Base-by-base conservation (phyloP, 805 yeast genomes). In the Yarrowia porcina region DNA sequence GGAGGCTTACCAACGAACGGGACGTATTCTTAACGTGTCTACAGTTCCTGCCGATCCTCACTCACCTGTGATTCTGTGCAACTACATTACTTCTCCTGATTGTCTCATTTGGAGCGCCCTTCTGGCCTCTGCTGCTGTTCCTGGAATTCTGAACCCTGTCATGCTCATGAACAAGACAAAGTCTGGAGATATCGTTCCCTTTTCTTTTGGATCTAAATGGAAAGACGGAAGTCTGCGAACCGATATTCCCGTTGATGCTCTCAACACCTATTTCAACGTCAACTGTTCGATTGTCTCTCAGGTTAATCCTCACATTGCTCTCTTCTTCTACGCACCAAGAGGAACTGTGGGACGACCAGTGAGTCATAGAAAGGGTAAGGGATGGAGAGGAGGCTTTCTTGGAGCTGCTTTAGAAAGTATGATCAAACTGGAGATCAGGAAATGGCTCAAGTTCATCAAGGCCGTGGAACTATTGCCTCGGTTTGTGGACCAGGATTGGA, bases 261-360 rank as follows among this genome's bases (percentile, higher is more conserved):
- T 88, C 65, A 88, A 88, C 74, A 83, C 87, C 9, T 86, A 86
- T 73, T 88, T 85, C 72, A 88, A 89, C 68, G 90, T 86, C 35
- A 88, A 84, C 70, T 89, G 87, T 71, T 80, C 90, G 8, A 79
- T 88, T 41, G 94, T 89, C 18, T 85, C 90, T 18, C 96, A 88
- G 74, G 93, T 88, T 8, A 88, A 89, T 71, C 94, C 96, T 0
- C 96, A 88, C 71, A 86, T 88, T 32, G 81, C 88, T 49, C 76
- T 89, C 20, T 88, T 89, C 74, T 86, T 85, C 69, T 88, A 82
- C 70, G 88, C 90, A 8, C 90, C 93, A 23, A 81, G 86, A 67
- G 96, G 96, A 1, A 84, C 89, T 1, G 88, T 88, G 17, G 96
- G 96, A 0, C 77, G 87, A 63, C 96, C 96, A 0, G 89, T 89